These are phyloP conservation scores for Erodium texanum DNA, from an alignment of 441 rosid genomes.

Conservation along the genomic window DNA sequence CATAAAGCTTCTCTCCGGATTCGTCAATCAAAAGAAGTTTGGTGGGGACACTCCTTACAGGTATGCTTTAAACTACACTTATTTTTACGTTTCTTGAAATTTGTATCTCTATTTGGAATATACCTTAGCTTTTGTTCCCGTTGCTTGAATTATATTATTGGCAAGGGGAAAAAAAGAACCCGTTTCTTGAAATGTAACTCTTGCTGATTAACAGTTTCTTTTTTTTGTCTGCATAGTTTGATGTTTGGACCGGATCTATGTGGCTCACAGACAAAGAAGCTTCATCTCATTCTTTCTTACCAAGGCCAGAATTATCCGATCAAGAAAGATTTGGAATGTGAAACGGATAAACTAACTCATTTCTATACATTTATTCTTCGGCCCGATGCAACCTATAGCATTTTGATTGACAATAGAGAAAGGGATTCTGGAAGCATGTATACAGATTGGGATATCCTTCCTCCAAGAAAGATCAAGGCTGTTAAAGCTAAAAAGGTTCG, in stretches of 20 bases:
- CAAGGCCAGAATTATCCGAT: constrained; percentile 4
- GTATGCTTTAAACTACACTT: not conserved
- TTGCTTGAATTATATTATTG: not conserved
- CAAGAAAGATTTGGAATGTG: constrained; percentile 1
- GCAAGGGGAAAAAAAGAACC: not conserved
- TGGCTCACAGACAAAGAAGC: constrained; percentile 1
- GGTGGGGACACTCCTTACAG: constrained; percentile 6
- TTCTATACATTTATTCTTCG: constrained; percentile 1
- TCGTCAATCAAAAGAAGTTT: constrained; percentile 2
- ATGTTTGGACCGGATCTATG: not conserved
- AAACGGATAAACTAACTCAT: not conserved
- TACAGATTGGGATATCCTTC: constrained; percentile 4
- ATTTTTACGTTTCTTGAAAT: not conserved
- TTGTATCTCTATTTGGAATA: not conserved
- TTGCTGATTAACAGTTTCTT: not conserved
- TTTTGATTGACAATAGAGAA: not conserved
- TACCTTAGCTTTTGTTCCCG: not conserved
- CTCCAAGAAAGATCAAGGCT: not conserved
- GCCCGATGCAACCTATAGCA: constrained; percentile 1
- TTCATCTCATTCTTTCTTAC: constrained; percentile 1
- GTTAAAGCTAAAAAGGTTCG: constrained; percentile 2
- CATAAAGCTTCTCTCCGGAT: constrained; percentile 5
- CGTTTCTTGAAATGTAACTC: not conserved
- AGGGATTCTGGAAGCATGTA: constrained; percentile 2
- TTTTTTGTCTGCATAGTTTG: not conserved